Percentiles rank a stretch among this genome's conserved stretches.
Conservation (phyloP, 2,329 filamentous ascomycete genomes). For the Pyrenophora teres region DNA sequence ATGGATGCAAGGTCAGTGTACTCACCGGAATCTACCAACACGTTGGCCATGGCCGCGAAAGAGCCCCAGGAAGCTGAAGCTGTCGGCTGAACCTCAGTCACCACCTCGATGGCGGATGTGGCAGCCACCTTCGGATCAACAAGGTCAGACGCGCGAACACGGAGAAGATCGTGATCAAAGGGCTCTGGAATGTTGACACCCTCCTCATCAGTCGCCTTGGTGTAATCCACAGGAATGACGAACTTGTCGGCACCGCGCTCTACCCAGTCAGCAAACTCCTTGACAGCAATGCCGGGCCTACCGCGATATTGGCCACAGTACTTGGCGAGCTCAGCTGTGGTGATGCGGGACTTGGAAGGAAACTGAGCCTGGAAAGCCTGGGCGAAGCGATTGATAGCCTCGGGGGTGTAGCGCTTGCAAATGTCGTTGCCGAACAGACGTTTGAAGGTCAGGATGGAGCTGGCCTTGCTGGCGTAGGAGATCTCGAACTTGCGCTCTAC, state of each 20-base stretch:
- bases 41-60: not conserved
- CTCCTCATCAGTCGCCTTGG: slow-evolving; percentile 2
- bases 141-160: slow-evolving; percentile 1
- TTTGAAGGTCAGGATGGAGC: slow-evolving; percentile 8
- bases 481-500: slow-evolving; percentile 81
- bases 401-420: slow-evolving; percentile 1
- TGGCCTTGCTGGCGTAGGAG: slow-evolving; percentile 14
- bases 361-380: slow-evolving; percentile 16
- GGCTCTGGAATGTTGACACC: slow-evolving; percentile 11
- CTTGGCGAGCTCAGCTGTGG: slow-evolving; percentile 16
- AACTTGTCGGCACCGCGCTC: slow-evolving; percentile 13
- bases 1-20: not conserved
- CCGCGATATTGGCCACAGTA: slow-evolving; percentile 15
- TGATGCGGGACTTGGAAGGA: slow-evolving; percentile 7
- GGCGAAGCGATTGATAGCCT: slow-evolving; percentile 12
- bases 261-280: slow-evolving; percentile 15
- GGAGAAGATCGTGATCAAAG: slow-evolving; percentile 6
- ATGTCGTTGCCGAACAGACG: slow-evolving; percentile 10
- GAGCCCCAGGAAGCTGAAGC: not conserved
- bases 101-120: not conserved
- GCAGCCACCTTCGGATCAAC: not conserved
- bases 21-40: not conserved
- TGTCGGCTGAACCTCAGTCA: not conserved
- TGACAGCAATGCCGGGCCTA: slow-evolving; percentile 12
- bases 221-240: slow-evolving; percentile 2